A percentile compares a stretch with the other conserved stretches of the same genome.
Evolutionary conservation across 1,284 basidiomycete species (phyloP).

Genomic region (Porodaedalea pini): DNA sequence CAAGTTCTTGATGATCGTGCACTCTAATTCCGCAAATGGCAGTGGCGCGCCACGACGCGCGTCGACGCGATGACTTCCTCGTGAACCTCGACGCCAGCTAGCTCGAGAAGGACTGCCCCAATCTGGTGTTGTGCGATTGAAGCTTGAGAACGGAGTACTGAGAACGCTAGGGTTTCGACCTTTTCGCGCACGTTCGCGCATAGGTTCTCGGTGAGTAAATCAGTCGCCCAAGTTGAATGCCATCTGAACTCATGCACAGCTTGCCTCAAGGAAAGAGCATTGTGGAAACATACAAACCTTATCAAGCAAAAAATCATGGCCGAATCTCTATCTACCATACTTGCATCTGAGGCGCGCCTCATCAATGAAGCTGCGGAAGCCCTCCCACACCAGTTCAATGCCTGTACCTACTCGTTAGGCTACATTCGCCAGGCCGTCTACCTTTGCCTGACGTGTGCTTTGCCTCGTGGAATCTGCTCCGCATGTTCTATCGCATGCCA

Average conservation of each 20-base stretch:
- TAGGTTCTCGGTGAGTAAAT: not conserved
- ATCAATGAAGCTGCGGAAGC: constrained; percentile 26
- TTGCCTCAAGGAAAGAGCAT: not conserved
- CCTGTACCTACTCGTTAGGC: constrained; percentile 28
- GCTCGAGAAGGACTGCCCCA: not conserved
- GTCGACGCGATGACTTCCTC: not conserved
- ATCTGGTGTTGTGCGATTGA: not conserved
- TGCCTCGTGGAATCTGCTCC: constrained; percentile 57
- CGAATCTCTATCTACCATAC: constrained; percentile 11
- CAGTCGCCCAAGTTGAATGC: not conserved
- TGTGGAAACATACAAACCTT: not conserved
- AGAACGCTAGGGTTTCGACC: no score
- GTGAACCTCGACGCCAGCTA: not conserved
- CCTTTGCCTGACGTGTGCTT: constrained; percentile 67
- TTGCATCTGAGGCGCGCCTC: constrained; percentile 20
- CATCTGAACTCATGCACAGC: not conserved
- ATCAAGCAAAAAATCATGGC: not conserved
- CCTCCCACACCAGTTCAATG: constrained; percentile 27
- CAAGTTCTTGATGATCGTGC: no score
- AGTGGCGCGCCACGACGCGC: not conserved
- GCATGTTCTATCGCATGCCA: constrained; percentile 83
- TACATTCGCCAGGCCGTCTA: constrained; percentile 61
- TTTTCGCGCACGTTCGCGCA: not conserved
- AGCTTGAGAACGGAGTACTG: not conserved
- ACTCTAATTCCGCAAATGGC: no score